A percentile compares a stretch with the other conserved stretches of the same genome.
Conservation (phyloP, 352 stramenopile genomes). For the Blastocystis sp. region DNA sequence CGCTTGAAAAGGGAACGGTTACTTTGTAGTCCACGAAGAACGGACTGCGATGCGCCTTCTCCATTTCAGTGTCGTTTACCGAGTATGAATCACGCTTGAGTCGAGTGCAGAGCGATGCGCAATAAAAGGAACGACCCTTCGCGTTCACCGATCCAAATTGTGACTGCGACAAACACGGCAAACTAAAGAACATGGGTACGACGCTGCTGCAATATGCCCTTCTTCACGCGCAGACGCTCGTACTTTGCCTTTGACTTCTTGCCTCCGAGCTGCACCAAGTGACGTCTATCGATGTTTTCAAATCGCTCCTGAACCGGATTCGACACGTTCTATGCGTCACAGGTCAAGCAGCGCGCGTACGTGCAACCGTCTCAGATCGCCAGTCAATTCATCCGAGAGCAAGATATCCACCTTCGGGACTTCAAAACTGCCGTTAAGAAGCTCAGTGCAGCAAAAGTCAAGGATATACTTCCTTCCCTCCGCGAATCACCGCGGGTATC, state of each 20-base stretch:
- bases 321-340: background rate
- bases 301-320: background rate
- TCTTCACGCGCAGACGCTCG: constrained; percentile 35
- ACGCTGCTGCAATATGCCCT: constrained; percentile 11
- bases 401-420: constrained; percentile 43
- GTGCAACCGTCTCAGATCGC: background rate
- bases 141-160: no score
- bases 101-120: no score
- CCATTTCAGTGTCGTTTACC: no score
- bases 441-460: background rate
- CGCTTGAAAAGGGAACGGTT: background rate
- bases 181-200: constrained; percentile 42
- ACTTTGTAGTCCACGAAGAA: background rate
- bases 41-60: background rate
- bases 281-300: constrained; percentile 36
- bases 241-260: constrained; percentile 36
- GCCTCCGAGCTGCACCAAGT: constrained; percentile 21
- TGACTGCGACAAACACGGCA: constrained; percentile 10
- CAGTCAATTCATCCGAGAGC: constrained; percentile 45
- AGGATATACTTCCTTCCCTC: constrained; percentile 61
- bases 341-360: background rate
- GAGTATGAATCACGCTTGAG: no score
- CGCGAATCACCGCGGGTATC: constrained; percentile 20
- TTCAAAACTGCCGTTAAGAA: constrained; percentile 30
- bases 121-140: no score